Percentiles rank a stretch among this genome's conserved stretches.
Evolutionary conservation across 2,329 filamentous ascomycete genomes (phyloP).

Genomic region (Xylariaceae sp.): DNA sequence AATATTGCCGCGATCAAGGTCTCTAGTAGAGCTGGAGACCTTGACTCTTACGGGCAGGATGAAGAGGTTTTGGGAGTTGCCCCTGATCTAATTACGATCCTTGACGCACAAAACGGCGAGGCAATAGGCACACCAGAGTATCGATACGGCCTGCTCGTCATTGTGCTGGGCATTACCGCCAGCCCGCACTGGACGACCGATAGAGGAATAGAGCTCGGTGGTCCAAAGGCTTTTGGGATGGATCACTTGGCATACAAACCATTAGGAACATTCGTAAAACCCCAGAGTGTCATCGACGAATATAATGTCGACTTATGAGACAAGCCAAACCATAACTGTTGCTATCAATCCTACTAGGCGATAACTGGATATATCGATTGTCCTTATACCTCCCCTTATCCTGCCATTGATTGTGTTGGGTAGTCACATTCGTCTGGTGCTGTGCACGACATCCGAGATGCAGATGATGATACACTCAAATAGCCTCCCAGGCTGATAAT

Average conservation of each 20-base stretch:
- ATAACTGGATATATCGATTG: too few relatives aligned
- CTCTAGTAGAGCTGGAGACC: conserved; percentile 23
- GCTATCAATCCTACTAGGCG: too few relatives aligned
- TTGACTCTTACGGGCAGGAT: conserved; percentile 33
- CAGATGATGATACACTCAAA: too few relatives aligned
- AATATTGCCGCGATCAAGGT: conserved; percentile 57
- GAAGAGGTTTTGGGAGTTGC: conserved; percentile 46
- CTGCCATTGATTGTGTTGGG: too few relatives aligned
- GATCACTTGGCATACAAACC: conserved; percentile 45
- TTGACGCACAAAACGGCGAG: conserved; percentile 54
- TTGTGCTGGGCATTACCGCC: conserved; percentile 45
- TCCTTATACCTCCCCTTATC: too few relatives aligned
- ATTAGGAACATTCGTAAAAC: conserved; percentile 45
- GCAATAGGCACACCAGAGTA: conserved; percentile 56
- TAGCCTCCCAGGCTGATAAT: too few relatives aligned
- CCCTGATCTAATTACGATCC: conserved; percentile 53
- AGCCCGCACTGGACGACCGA: conserved; percentile 44
- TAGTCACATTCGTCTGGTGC: too few relatives aligned
- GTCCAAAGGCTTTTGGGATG: conserved; percentile 46
- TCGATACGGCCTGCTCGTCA: conserved; percentile 48
- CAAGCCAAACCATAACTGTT: too few relatives aligned
- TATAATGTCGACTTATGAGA: too few relatives aligned
- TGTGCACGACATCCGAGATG: too few relatives aligned
- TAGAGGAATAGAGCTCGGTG: conserved; percentile 47
- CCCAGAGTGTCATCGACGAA: conserved; percentile 51